Percentiles rank a stretch among this genome's conserved stretches.
Conservation (phyloP, 2,329 filamentous ascomycete species). For the Dactylellina leptospora region DNA sequence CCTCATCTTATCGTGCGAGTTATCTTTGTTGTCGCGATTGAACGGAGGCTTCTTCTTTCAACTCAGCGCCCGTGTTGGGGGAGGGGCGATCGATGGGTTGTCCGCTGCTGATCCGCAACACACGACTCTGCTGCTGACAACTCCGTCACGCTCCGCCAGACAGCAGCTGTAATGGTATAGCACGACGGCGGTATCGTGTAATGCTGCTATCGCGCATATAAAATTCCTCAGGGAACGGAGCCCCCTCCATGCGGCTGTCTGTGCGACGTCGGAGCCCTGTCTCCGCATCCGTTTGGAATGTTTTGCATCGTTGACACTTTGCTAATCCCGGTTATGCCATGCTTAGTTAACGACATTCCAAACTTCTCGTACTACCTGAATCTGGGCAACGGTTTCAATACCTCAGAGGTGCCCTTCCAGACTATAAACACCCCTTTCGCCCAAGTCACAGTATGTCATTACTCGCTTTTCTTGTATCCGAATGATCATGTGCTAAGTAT, state of each 20-base stretch:
- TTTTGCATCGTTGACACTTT: conserved; percentile 18
- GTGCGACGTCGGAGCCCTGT: conserved; percentile 13
- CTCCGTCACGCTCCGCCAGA: not conserved
- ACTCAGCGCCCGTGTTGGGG: not conserved
- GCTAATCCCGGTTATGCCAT: not conserved
- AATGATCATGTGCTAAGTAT: too few species aligned
- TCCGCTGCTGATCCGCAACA: not conserved
- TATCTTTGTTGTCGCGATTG: not conserved
- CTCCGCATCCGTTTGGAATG: conserved; percentile 1
- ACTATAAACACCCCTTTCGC: conserved; percentile 41
- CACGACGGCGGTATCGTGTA: not conserved
- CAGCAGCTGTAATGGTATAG: not conserved
- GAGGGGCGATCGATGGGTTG: not conserved
- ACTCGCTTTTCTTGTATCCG: not conserved
- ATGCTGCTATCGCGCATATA: not conserved
- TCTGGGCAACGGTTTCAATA: conserved; percentile 45
- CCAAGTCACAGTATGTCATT: conserved; percentile 34
- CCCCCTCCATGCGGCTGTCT: not conserved
- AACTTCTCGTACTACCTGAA: conserved; percentile 38
- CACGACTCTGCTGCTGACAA: not conserved
- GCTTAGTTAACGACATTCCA: conserved; percentile 36
- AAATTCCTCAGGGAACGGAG: not conserved
- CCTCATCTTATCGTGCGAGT: not conserved
- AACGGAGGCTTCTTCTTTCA: not conserved
- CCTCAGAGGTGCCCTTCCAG: conserved; percentile 31